phyloP scores from a whole-genome alignment of 148 eudicot species.

The Chenopodium suecicum region DNA sequence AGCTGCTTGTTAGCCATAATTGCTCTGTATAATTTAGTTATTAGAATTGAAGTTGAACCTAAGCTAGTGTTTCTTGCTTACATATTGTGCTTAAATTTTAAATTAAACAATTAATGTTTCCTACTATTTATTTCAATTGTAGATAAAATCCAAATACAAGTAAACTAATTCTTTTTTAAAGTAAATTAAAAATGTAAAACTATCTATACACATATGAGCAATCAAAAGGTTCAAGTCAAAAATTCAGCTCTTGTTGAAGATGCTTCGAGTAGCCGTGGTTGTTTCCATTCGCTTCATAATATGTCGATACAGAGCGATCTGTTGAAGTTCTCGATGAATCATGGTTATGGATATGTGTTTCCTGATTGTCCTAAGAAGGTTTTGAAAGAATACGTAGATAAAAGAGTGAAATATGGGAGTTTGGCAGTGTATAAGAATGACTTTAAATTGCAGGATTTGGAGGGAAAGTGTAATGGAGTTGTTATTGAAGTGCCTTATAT shows the following conservation, averaged over 20 bases:
- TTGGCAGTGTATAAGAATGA: slow-evolving; percentile 27
- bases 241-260: slow-evolving; percentile 25
- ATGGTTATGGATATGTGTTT: slow-evolving; percentile 22
- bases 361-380: slow-evolving; percentile 28
- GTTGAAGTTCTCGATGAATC: slow-evolving; percentile 8
- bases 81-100: too few relatives aligned
- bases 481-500: slow-evolving; percentile 22
- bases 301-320: slow-evolving; percentile 1
- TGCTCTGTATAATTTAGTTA: too few relatives aligned
- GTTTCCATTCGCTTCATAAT: slow-evolving; percentile 31
- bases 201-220: too few relatives aligned
- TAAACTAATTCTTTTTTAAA: too few relatives aligned
- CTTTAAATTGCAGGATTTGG: slow-evolving; percentile 19
- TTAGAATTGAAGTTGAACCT: too few relatives aligned
- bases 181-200: too few relatives aligned
- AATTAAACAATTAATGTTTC: too few relatives aligned
- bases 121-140: too few relatives aligned
- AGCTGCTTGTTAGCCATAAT: too few relatives aligned
- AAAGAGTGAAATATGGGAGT: slow-evolving; percentile 24
- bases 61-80: too few relatives aligned
- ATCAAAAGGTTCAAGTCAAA: slow-evolving; percentile 26
- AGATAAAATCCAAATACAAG: too few relatives aligned
- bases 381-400: neutral
- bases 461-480: slow-evolving; percentile 18
- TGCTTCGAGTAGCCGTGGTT: neutral